A percentile compares a stretch with the other conserved stretches of the same genome.
Conservation (phyloP, 495 filamentous ascomycete species). For the Xylaria flabelliformis region DNA sequence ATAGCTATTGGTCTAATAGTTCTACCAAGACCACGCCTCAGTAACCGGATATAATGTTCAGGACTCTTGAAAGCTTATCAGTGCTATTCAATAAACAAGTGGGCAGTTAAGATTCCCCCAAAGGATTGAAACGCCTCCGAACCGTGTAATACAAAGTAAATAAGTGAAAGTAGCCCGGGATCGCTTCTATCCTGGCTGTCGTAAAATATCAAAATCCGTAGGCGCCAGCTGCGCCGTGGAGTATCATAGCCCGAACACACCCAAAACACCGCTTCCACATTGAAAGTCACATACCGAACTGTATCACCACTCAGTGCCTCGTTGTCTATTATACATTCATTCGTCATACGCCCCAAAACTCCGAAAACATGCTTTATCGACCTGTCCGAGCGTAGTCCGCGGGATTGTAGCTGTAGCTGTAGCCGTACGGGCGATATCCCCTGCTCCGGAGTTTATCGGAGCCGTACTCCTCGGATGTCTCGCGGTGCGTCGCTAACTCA, state of each 20-base stretch:
- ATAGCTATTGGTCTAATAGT: background rate
- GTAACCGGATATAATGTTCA: background rate
- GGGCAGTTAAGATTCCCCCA: background rate
- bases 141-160: background rate
- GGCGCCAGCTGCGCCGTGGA: conserved; percentile 15
- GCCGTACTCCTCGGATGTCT: conserved; percentile 50
- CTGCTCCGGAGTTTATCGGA: conserved; percentile 30
- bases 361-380: conserved; percentile 9
- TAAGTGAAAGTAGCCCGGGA: background rate
- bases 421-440: conserved; percentile 30
- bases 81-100: background rate
- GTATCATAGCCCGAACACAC: background rate
- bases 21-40: background rate
- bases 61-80: background rate
- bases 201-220: conserved; percentile 10
- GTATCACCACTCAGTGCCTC: background rate
- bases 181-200: background rate
- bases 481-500: conserved; percentile 45
- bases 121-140: background rate
- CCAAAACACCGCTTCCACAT: background rate
- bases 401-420: conserved; percentile 51
- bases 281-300: background rate
- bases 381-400: conserved; percentile 48
- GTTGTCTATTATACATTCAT: conserved; percentile 6
- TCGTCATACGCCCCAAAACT: background rate